Percentiles rank a stretch among this genome's conserved stretches.
Evolutionary conservation across 441 rosid species (phyloP).

Genomic region (Syzygium syzygioides): DNA sequence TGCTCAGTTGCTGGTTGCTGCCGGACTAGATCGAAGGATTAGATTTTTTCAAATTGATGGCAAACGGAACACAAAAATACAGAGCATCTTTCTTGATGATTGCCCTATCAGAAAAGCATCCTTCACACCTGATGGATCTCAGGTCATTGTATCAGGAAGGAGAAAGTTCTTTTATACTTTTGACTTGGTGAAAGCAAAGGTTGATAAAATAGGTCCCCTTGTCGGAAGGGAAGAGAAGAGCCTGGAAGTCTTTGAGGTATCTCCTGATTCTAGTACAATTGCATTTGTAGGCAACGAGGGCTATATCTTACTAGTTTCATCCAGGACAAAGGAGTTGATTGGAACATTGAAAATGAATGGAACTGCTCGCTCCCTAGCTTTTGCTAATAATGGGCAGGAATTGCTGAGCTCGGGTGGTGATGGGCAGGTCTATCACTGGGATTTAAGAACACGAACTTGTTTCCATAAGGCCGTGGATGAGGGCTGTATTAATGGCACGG

Average conservation of each 20-base stretch:
- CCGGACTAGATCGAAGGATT: conserved; percentile 65
- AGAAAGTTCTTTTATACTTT: conserved; percentile 88
- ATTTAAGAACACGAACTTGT: conserved; percentile 74
- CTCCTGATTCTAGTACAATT: conserved; percentile 66
- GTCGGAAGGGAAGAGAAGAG: conserved; percentile 96
- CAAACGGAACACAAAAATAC: conserved; percentile 76
- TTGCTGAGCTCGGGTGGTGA: conserved; percentile 86
- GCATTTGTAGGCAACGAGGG: conserved; percentile 91
- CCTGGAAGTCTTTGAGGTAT: conserved; percentile 80
- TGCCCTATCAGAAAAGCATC: conserved; percentile 77
- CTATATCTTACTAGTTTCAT: conserved; percentile 67
- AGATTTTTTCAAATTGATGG: conserved; percentile 93
- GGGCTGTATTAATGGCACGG: conserved; percentile 70
- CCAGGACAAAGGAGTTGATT: conserved; percentile 75
- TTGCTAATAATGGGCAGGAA: conserved; percentile 59
- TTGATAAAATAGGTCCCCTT: conserved; percentile 79
- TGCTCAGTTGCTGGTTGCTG: conserved; percentile 73
- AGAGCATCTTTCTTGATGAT: conserved; percentile 84
- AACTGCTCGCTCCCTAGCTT: conserved; percentile 62
- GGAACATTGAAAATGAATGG: conserved; percentile 96
- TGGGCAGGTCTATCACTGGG: conserved; percentile 86
- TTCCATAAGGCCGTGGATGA: conserved; percentile 78
- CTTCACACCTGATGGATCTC: conserved; percentile 83
- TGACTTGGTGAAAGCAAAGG: conserved; percentile 71
- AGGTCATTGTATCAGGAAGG: conserved; percentile 84